Base-by-base conservation (phyloP, 2,329 filamentous ascomycete genomes). In the Pezicula rhizophila region DNA sequence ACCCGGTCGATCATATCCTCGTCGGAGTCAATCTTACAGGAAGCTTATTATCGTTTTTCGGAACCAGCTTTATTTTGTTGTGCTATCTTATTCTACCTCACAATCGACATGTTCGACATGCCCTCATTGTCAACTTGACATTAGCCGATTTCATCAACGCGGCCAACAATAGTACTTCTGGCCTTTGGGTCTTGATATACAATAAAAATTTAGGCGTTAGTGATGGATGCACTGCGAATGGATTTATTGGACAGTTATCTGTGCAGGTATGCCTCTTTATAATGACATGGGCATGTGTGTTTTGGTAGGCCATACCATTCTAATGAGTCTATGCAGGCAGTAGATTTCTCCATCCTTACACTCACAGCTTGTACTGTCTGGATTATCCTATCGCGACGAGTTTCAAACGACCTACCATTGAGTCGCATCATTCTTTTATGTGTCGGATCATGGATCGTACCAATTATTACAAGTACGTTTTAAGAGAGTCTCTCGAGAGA, bases 71-170 rank as follows among this genome's bases (percentile, higher is more conserved):
- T 26, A 42, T 42, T 26, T 25, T 42, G 18, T 14, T 42, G 10
- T 42, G 40, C 15, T 42, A 42, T 28, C 12, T 42, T 15, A 42
- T 42, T 14, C 25, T 42, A 8, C 40, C 40, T 42, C 40, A 42
- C 18, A 42, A 42, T 14, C 20, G 40, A 26, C 40, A 42, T 15
- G 26, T 42, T 15, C 40, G 40, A 26, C 40, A 42, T 26, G 40
- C 40, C 4, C 40, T 42, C 6, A 42, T 42, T 8, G 25, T 28
- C n/a, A 42, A 42, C 15, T 20, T 42, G 20, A 42, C 40, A 14
- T 14, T 42, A 11, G 40, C 40, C 12, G 40, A 42, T 42, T 42
- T 42, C 14, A 28, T 42, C 40, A 42, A 42, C 40, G 40, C 40
- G 2, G 40, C n/a, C n/a, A 42, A 42, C 20, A 42, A 42, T 26